Evolutionary conservation across 495 filamentous ascomycete species (phyloP).

Genomic region (Xylaria venustula): DNA sequence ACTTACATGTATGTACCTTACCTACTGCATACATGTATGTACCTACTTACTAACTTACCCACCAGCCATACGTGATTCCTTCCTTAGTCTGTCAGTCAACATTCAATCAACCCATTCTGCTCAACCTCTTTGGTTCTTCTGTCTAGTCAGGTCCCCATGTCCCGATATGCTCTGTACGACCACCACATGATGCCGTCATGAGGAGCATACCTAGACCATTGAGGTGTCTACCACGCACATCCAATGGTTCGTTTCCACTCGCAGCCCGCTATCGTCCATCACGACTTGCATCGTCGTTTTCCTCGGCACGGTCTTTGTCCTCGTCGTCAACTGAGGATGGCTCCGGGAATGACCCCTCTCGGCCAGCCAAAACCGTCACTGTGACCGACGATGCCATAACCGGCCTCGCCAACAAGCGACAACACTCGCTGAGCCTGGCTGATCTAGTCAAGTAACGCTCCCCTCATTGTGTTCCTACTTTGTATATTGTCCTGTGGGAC

Average conservation of each 20-base stretch:
- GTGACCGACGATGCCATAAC: conserved; percentile 68
- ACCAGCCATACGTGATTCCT: too few species aligned
- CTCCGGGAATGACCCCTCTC: conserved; percentile 31
- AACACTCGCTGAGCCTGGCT: conserved; percentile 78
- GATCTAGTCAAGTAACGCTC: conserved; percentile 77
- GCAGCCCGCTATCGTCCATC: conserved; percentile 9
- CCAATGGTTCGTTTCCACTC: conserved; percentile 27
- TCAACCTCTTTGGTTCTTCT: too few species aligned
- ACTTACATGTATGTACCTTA: neutral
- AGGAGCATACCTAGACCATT: conserved; percentile 35
- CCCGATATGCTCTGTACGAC: too few species aligned
- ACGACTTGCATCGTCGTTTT: neutral
- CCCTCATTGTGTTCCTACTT: neutral
- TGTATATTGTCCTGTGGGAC: conserved; percentile 3
- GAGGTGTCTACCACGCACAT: conserved; percentile 33
- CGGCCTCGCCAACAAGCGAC: conserved; percentile 69
- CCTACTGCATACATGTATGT: too few species aligned
- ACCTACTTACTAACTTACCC: too few species aligned
- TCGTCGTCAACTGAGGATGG: conserved; percentile 18
- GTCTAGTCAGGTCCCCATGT: too few species aligned
- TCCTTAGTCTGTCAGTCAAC: too few species aligned
- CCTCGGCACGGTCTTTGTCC: conserved; percentile 13
- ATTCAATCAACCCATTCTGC: too few species aligned
- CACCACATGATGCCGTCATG: conserved; percentile 46
- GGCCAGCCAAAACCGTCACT: conserved; percentile 36